Evolutionary conservation across 2,329 filamentous ascomycete genomes (phyloP), one percentile per base, ranked within the genome.

Genomic region (Epicoccum nigrum): DNA sequence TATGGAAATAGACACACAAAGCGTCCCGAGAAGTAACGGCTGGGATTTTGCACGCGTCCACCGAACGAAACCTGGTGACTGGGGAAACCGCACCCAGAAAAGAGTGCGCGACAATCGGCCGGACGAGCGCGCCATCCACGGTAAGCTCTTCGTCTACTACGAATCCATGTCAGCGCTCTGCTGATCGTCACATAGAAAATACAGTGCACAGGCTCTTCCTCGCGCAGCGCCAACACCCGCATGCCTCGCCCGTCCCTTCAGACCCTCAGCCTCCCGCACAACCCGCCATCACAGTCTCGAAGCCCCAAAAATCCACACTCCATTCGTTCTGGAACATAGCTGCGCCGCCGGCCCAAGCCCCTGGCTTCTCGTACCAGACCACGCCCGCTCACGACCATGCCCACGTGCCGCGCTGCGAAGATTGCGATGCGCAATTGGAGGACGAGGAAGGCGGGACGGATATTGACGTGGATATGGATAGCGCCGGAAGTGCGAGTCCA

Each of bases 11-110:
- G 65, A 72, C 31, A 39, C 35, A 2, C 47, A 48, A 4, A 12
- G 11, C 1, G n/a, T 32, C 23, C 45, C 50, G 12, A 56, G 57
- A 30, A 37, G 38, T 15, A 57, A 49, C 17, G 58, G 51, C 8
- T 69, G 67, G 67, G 60, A 68, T 25, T 69, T 69, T 30, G 50
- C 53, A 6, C 60, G 60, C 17, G 58, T 60, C 7, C 58, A 58
- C n/a, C 59, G 68, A 19, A 55, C 65, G 27, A 67, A 70, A 42
- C 45, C 45, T 30, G 65, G 65, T 15, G 62, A 84, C 59, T 76
- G 84, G 35, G 77, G 81, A 59, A 79, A 78, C 54, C 79, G 84
- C 15, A 86, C 84, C 48, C 76, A 80, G 52, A 86, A 86, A 69
- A 73, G 84, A 27, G 78, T 81, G 57, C 76, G 83, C 51, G 79